Conservation (phyloP, 768 basidiomycete species). For the Rhodotorula toruloides region DNA sequence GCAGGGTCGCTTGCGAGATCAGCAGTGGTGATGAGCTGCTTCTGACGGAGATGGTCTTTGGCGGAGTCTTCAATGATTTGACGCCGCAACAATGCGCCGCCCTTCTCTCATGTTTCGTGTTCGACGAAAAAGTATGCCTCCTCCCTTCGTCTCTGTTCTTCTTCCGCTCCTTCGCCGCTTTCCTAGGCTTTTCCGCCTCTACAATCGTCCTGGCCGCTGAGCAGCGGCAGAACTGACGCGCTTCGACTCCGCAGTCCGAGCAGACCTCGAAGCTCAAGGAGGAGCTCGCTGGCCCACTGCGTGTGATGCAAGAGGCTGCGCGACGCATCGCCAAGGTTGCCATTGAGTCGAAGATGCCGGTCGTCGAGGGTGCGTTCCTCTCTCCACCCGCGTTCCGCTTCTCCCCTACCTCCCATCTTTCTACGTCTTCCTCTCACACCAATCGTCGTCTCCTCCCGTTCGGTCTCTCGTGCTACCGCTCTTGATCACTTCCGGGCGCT, state of each 20-base stretch:
- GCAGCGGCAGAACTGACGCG: not conserved
- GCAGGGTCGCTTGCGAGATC: conserved; percentile 96
- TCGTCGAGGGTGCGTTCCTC: conserved; percentile 60
- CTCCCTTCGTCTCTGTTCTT: not conserved
- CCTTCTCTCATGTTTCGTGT: conserved; percentile 94
- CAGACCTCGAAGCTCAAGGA: conserved; percentile 80
- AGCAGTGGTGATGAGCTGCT: conserved; percentile 93
- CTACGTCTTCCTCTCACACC: too few relatives aligned
- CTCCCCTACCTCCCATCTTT: too few relatives aligned
- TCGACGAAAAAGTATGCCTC: conserved; percentile 76
- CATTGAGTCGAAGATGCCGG: conserved; percentile 79
- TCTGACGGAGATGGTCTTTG: conserved; percentile 93
- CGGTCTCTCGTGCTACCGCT: too few relatives aligned
- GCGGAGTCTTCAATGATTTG: conserved; percentile 87
- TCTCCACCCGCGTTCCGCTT: too few relatives aligned
- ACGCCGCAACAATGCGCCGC: conserved; percentile 88
- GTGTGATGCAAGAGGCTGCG: conserved; percentile 93
- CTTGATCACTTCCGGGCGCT: too few relatives aligned
- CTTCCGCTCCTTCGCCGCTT: too few relatives aligned
- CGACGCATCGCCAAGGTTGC: conserved; percentile 94
- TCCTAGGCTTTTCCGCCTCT: too few relatives aligned
- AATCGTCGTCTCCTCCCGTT: too few relatives aligned
- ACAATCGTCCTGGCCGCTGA: not conserved
- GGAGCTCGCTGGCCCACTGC: conserved; percentile 83
- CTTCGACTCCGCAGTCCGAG: conserved; percentile 61